Percentiles rank a stretch among this genome's conserved stretches.
Evolutionary conservation across 805 yeast genomes (phyloP).

Genomic region (Saccharomycodes ludwigii): DNA sequence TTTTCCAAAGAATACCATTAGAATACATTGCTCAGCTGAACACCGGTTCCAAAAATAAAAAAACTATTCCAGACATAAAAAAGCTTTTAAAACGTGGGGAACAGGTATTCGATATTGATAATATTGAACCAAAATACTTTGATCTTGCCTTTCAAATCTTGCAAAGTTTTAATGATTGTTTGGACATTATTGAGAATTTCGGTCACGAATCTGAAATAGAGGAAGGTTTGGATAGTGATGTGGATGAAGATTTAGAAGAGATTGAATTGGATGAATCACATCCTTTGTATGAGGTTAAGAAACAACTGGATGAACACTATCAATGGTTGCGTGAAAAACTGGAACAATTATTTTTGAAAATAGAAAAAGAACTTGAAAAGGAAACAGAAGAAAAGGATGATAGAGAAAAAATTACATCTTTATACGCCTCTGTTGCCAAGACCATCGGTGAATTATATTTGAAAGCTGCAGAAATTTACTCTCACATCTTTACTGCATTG

Average conservation of each 20-base stretch:
- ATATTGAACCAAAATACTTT: too few species aligned
- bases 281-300: constrained; percentile 37
- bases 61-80: constrained; percentile 26
- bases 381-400: constrained; percentile 8
- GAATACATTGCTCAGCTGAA: constrained; percentile 42
- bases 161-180: constrained; percentile 49
- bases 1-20: constrained; percentile 47
- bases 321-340: constrained; percentile 32
- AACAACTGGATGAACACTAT: constrained; percentile 31
- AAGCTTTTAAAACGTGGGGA: constrained; percentile 35
- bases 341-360: constrained; percentile 15
- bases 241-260: constrained; percentile 25
- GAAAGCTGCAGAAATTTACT: constrained; percentile 53
- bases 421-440: constrained; percentile 31
- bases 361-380: constrained; percentile 3
- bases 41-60: constrained; percentile 21
- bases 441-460: constrained; percentile 51
- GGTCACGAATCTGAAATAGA: constrained; percentile 40
- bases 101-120: constrained; percentile 32
- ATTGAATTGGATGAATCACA: constrained; percentile 32
- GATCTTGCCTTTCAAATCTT: constrained; percentile 37
- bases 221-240: constrained; percentile 49
- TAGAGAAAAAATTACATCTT: constrained; percentile 12
- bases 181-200: constrained; percentile 56
- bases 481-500: constrained; percentile 40